Percentiles rank a stretch among this genome's conserved stretches.
phyloP scores from a whole-genome alignment of 1,284 basidiomycete species.

The Afroboletus lepidellus region DNA sequence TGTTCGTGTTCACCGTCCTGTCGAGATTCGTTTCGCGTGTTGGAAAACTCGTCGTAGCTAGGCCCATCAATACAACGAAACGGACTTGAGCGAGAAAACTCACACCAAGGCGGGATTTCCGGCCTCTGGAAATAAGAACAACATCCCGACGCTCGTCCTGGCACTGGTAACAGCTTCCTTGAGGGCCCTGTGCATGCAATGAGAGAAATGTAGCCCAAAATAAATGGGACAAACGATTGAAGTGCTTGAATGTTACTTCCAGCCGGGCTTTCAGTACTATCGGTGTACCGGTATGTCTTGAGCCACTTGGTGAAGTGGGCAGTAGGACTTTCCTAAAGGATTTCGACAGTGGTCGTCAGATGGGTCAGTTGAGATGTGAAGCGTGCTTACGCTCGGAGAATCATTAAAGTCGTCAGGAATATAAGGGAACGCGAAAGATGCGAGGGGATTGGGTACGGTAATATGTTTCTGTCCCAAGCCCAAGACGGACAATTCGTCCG shows the following conservation, averaged over 20 bases:
- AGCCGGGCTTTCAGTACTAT: neutral
- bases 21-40: conserved; percentile 18
- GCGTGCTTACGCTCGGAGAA: conserved; percentile 7
- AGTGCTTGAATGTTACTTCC: conserved; percentile 13
- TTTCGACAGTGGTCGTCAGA: neutral
- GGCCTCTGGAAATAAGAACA: conserved; percentile 19
- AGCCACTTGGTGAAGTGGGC: conserved; percentile 21
- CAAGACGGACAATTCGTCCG: conserved; percentile 9
- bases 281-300: conserved; percentile 16
- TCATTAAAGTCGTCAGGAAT: conserved; percentile 24
- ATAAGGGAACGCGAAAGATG: conserved; percentile 16
- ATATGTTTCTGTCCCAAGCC: conserved; percentile 1
- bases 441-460: conserved; percentile 21
- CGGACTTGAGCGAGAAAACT: neutral
- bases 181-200: conserved; percentile 11
- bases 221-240: conserved; percentile 13
- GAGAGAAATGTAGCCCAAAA: neutral
- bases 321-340: conserved; percentile 3
- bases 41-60: conserved; percentile 28
- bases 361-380: neutral
- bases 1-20: conserved; percentile 9
- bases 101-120: conserved; percentile 11
- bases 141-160: conserved; percentile 14
- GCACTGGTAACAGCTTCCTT: conserved; percentile 9
- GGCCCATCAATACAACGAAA: neutral